These are phyloP conservation scores for Cladosporium cucumerinum DNA, from an alignment of 2,329 filamentous ascomycete species.

Conservation along the genomic window DNA sequence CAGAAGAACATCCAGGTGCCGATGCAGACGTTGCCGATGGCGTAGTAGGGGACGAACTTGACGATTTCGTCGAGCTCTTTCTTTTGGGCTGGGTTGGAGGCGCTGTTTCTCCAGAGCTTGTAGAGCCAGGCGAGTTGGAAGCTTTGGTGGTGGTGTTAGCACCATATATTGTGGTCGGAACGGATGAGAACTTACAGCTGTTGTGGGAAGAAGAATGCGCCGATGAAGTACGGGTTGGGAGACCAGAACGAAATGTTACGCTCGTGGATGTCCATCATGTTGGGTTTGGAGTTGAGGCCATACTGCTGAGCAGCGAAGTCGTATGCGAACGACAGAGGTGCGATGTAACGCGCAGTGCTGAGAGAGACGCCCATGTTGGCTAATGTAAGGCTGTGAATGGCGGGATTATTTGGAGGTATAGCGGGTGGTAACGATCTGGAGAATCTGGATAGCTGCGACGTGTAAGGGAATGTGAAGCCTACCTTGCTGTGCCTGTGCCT, in stretches of 20 bases:
- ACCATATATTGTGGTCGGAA: no score
- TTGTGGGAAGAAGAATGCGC: constrained; percentile 59
- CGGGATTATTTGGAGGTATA: background rate
- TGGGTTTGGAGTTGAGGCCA: constrained; percentile 55
- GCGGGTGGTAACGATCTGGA: background rate
- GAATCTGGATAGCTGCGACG: background rate
- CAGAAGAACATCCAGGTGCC: constrained; percentile 64
- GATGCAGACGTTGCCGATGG: constrained; percentile 57
- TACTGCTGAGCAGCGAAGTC: constrained; percentile 60
- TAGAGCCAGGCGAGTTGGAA: constrained; percentile 59
- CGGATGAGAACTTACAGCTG: constrained; percentile 43
- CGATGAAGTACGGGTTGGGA: constrained; percentile 58
- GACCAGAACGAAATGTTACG: constrained; percentile 57
- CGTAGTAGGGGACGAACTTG: constrained; percentile 55
- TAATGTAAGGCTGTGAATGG: background rate
- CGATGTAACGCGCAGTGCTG: constrained; percentile 53
- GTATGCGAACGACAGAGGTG: constrained; percentile 53
- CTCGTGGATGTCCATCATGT: constrained; percentile 60
- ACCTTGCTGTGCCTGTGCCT: background rate
- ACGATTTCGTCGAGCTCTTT: constrained; percentile 50
- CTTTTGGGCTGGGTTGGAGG: constrained; percentile 38
- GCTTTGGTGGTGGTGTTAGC: constrained; percentile 4
- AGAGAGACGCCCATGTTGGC: constrained; percentile 51
- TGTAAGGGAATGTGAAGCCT: background rate
- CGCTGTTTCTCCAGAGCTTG: constrained; percentile 50